These are phyloP conservation scores for Ascosphaera aggregata DNA, from an alignment of 2,329 filamentous ascomycete genomes.

Conservation along the genomic window DNA sequence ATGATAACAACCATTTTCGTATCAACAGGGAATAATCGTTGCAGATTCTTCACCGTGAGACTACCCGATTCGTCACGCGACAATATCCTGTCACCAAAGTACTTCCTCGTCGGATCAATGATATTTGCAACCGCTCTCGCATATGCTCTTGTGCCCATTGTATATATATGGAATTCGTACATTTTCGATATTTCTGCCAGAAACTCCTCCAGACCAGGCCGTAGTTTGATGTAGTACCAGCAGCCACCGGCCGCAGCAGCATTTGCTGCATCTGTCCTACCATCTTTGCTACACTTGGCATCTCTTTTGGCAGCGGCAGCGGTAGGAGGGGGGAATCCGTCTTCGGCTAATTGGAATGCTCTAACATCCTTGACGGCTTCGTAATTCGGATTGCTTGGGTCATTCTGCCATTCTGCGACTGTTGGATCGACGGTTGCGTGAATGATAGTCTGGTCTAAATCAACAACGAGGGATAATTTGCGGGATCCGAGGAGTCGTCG, in stretches of 20 bases:
- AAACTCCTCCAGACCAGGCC: slow-evolving; percentile 65
- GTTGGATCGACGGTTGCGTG: slow-evolving; percentile 95
- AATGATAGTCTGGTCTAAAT: slow-evolving; percentile 95
- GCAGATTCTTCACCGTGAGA: slow-evolving; percentile 70
- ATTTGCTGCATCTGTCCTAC: too few relatives aligned
- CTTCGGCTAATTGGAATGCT: slow-evolving; percentile 72
- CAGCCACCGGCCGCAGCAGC: slow-evolving; percentile 35
- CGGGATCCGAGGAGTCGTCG: slow-evolving; percentile 53
- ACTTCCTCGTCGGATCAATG: slow-evolving; percentile 67
- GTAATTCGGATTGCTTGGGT: slow-evolving; percentile 74
- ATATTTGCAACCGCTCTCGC: slow-evolving; percentile 79
- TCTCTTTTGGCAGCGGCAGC: background rate
- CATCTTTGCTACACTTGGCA: background rate
- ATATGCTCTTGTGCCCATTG: slow-evolving; percentile 96
- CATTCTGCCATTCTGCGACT: slow-evolving; percentile 82
- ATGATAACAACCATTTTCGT: slow-evolving; percentile 99
- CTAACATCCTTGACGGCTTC: slow-evolving; percentile 72
- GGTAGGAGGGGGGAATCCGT: slow-evolving; percentile 34
- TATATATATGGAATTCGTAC: slow-evolving; percentile 96
- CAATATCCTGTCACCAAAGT: slow-evolving; percentile 86
- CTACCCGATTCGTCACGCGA: slow-evolving; percentile 94
- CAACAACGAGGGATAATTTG: slow-evolving; percentile 83
- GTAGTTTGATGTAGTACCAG: slow-evolving; percentile 97
- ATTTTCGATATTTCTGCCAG: slow-evolving; percentile 51
- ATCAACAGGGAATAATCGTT: slow-evolving; percentile 81